Percentiles rank a stretch among this genome's conserved stretches.
phyloP scores from a whole-genome alignment of 176 grass and related monocot genomes.

The Triticum turgidum region DNA sequence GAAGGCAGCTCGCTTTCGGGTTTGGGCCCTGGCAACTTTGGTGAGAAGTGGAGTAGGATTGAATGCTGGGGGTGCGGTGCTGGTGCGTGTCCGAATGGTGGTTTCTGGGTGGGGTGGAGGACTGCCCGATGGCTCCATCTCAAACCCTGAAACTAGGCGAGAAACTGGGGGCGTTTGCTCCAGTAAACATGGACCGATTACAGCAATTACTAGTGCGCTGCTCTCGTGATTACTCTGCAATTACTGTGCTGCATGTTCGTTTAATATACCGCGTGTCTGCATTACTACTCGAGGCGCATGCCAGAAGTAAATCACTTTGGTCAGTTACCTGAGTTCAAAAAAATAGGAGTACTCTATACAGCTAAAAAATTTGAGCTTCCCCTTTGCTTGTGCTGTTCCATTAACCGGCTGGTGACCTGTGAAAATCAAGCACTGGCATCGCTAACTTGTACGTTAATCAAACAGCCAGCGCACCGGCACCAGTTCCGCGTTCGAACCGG shows the following conservation, averaged over 20 bases:
- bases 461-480: not conserved
- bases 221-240: not conserved
- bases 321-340: too few species aligned
- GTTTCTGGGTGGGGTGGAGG: not conserved
- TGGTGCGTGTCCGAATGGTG: not conserved
- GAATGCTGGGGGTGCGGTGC: not conserved
- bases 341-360: too few species aligned
- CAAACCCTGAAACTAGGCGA: not conserved
- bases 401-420: not conserved
- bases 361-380: too few species aligned
- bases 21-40: not conserved
- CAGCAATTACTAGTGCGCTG: not conserved
- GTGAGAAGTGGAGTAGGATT: constrained; percentile 26
- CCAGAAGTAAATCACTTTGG: too few species aligned
- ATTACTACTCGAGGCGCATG: not conserved
- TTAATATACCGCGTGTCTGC: not conserved
- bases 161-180: not conserved
- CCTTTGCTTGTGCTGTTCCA: not conserved
- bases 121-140: not conserved
- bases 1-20: constrained; percentile 3
- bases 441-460: not conserved
- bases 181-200: not conserved
- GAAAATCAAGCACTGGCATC: not conserved
- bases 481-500: not conserved
- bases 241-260: not conserved